Base-by-base conservation (phyloP, 2,329 filamentous ascomycete species). In the Sporothrix brasiliensis region DNA sequence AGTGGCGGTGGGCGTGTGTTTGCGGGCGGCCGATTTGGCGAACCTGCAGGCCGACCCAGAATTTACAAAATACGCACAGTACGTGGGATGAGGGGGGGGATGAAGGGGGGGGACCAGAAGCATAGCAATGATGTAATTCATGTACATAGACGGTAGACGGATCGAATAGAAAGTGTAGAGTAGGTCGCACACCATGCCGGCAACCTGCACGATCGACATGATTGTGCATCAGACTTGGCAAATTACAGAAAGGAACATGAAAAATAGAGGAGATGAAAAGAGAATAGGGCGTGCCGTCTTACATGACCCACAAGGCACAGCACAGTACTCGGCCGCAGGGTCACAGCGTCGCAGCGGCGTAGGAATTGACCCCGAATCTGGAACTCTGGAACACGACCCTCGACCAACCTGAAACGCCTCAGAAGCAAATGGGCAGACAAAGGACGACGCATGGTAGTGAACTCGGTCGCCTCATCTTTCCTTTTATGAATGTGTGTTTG, bases 11-110 rank as follows among this genome's bases (percentile, higher is more conserved):
- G 50, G 44, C 3, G 9, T 70, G 2, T 72, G 65, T n/a, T 41
- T 73, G 19, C 27, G 65, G 11, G 68, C 52, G n/a, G 52, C 53
- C 7, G 72, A 73, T 27, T n/a, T 63, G 58, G 41, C 11, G 3
- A 14, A 16, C 4, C 1, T 63, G 19, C 7, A 2, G 13, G 1
- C 11, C 13, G 58, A 63, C 58, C 58, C 39, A 1, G 58, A 6
- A n/a, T 63, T 63, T 47, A 19, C 39, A 39, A 47, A 27, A 39
- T 47, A 63, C 41, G 58, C 19, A 1, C n/a, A 63, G 58, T 63
- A 63, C 21, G 58, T 63, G n/a, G 58, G 58, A 27, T 63, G 6
- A 39, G 30, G 41, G 2, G 6, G 34, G 34, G 34, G 34, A 5
- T 0, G 2, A 30, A 30, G 34, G 34, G 30, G 30, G 30, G 30